Conservation (phyloP, 1,284 basidiomycete genomes). For the Ustilago bromivora region DNA sequence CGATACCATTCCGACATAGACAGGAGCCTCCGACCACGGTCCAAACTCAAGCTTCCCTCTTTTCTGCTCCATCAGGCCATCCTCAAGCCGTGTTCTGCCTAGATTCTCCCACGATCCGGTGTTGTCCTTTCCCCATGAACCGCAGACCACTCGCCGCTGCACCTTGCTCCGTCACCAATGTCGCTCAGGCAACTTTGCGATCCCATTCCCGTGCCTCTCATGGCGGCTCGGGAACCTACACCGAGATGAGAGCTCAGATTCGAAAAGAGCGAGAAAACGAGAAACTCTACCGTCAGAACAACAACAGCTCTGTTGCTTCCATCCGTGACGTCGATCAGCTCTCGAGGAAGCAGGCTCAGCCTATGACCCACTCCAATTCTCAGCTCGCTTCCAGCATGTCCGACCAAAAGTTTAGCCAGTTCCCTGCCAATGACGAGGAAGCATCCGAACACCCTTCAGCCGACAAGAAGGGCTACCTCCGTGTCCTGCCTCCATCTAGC, state of each 20-base stretch:
- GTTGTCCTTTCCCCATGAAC: constrained; percentile 21
- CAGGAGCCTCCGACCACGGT: background rate
- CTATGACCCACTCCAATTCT: constrained; percentile 3
- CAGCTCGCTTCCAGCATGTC: constrained; percentile 33
- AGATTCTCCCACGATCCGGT: background rate
- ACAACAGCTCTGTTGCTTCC: background rate
- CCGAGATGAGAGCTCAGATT: constrained; percentile 52
- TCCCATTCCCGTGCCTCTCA: constrained; percentile 45
- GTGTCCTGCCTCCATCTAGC: constrained; percentile 30
- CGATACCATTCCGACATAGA: background rate
- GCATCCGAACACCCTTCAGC: constrained; percentile 9
- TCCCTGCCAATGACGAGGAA: constrained; percentile 14
- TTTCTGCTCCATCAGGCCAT: background rate
- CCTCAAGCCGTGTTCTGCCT: background rate
- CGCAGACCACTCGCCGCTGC: constrained; percentile 34
- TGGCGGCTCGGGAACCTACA: constrained; percentile 50
- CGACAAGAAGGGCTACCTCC: constrained; percentile 28
- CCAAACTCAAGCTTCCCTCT: constrained; percentile 1
- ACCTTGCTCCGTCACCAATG: constrained; percentile 36
- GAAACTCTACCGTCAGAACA: constrained; percentile 15
- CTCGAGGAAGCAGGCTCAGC: constrained; percentile 7
- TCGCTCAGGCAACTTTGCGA: constrained; percentile 28
- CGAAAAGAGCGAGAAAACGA: constrained; percentile 49
- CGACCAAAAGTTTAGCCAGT: constrained; percentile 37
- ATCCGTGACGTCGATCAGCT: constrained; percentile 12